Percentiles rank a stretch among this genome's conserved stretches.
These are phyloP conservation scores for Penicillium flavigenum DNA, from an alignment of 495 filamentous ascomycete genomes.

Conservation along the genomic window DNA sequence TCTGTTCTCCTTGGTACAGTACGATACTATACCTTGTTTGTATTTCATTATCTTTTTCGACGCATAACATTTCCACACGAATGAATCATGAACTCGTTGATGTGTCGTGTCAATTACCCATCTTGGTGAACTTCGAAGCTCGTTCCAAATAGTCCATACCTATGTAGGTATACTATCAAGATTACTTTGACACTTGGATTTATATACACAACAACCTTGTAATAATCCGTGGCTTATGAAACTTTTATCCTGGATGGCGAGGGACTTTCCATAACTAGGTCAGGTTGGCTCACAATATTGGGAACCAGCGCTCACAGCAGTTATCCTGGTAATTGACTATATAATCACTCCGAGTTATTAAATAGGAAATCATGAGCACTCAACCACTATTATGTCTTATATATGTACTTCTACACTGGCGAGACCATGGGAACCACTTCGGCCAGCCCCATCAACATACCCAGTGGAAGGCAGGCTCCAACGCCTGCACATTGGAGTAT, in stretches of 20 bases:
- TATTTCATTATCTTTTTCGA: background rate
- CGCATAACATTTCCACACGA: conserved; percentile 1
- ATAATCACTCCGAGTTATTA: too few species aligned
- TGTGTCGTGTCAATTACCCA: background rate
- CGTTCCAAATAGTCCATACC: background rate
- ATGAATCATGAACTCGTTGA: background rate
- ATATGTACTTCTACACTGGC: too few species aligned
- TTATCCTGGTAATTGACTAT: too few species aligned
- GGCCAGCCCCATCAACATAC: too few species aligned
- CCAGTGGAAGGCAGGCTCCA: too few species aligned
- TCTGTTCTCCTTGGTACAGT: conserved; percentile 11
- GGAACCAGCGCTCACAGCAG: too few species aligned
- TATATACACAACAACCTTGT: background rate
- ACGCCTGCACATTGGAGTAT: too few species aligned
- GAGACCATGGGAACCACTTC: too few species aligned
- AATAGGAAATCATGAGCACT: too few species aligned
- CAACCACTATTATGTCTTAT: too few species aligned
- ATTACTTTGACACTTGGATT: background rate
- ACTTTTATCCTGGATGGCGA: background rate
- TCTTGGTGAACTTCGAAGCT: background rate
- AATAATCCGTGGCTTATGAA: background rate
- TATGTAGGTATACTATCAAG: background rate
- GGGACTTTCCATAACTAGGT: background rate
- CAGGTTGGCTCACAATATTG: background rate
- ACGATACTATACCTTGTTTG: conserved; percentile 9